These are phyloP conservation scores for Posidonia oceanica DNA, from an alignment of 116 monocot genomes.

Conservation along the genomic window DNA sequence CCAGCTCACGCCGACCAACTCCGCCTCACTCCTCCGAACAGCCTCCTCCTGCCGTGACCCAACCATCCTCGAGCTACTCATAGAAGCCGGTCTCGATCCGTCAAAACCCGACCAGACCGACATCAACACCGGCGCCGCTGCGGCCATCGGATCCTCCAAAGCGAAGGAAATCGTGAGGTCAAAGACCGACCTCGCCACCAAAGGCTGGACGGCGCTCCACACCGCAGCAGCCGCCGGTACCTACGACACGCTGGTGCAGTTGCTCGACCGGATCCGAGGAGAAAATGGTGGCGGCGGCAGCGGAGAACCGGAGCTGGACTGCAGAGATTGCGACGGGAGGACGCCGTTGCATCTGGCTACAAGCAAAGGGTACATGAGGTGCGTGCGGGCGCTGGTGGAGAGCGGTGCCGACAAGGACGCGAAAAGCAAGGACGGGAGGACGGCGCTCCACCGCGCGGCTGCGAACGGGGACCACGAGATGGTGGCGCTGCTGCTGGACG, in stretches of 20 bases:
- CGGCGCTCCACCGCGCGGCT: constrained; percentile 39
- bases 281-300: background rate
- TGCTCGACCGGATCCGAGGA: background rate
- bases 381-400: constrained; percentile 22
- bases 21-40: constrained; percentile 14
- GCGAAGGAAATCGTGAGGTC: constrained; percentile 2
- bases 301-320: constrained; percentile 1
- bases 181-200: background rate
- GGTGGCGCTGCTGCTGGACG: constrained; percentile 42
- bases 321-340: constrained; percentile 28
- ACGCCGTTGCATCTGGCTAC: constrained; percentile 39
- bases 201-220: constrained; percentile 22
- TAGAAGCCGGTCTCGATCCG: constrained; percentile 14
- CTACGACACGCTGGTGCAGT: constrained; percentile 11
- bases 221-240: constrained; percentile 21
- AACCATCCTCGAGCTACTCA: constrained; percentile 16
- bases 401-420: constrained; percentile 34
- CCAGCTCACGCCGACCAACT: constrained; percentile 13
- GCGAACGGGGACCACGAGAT: constrained; percentile 47
- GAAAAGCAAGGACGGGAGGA: constrained; percentile 31
- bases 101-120: background rate
- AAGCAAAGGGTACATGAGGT: constrained; percentile 29
- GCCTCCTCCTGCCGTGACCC: constrained; percentile 6
- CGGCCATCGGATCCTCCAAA: background rate
- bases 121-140: background rate